phyloP scores from a whole-genome alignment of 2,329 filamentous ascomycete species.

The Erysiphe pulchra region DNA sequence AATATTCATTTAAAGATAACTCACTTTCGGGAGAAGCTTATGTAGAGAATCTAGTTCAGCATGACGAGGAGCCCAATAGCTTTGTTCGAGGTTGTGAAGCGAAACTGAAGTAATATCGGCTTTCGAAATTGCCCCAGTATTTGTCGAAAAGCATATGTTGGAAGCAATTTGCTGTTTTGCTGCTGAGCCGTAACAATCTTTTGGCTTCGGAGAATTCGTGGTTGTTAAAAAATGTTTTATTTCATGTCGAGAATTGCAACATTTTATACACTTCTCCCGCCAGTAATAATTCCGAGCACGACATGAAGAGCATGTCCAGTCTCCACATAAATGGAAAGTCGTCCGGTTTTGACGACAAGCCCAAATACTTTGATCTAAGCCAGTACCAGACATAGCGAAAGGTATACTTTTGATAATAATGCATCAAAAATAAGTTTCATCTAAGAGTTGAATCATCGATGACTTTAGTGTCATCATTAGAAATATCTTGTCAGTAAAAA shows the following conservation, averaged over 20 bases:
- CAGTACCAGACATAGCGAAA: slow-evolving; percentile 6
- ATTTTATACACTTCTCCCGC: not conserved
- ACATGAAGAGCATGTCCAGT: not conserved
- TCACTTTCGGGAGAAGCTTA: not conserved
- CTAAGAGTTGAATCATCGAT: not conserved
- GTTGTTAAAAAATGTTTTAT: not conserved
- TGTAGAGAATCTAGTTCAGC: not conserved
- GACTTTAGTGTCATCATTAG: not conserved
- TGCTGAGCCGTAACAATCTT: not conserved
- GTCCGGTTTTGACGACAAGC: not conserved
- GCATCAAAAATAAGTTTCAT: not conserved
- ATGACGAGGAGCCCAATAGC: not conserved
- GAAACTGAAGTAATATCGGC: not conserved
- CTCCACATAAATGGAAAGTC: not conserved
- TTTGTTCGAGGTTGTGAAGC: not conserved
- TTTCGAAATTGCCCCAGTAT: not conserved
- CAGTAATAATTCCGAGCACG: not conserved
- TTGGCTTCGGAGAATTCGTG: not conserved
- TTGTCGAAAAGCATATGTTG: not conserved
- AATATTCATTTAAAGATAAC: not conserved
- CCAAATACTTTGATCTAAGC: not conserved
- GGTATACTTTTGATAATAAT: not conserved
- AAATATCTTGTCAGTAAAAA: not conserved
- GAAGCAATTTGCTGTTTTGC: not conserved
- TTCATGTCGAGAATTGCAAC: not conserved